Conservation (phyloP, 1,284 basidiomycete species). For the Ganoderma lucidum region DNA sequence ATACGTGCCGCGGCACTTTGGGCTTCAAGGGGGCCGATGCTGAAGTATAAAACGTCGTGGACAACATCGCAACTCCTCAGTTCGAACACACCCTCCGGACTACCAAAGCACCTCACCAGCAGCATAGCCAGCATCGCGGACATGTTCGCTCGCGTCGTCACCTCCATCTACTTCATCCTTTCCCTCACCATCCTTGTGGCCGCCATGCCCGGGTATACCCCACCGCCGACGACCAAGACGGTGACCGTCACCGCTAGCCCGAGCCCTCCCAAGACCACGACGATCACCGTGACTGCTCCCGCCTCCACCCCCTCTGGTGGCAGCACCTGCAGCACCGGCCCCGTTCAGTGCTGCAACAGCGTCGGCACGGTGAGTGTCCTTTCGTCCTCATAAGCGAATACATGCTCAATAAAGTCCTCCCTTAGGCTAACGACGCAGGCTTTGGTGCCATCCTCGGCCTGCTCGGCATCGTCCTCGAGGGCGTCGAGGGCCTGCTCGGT, state of each 20-base stretch:
- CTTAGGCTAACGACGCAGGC: constrained; percentile 24
- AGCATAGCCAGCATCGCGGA: constrained; percentile 9
- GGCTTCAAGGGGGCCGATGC: not conserved
- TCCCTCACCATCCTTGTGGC: constrained; percentile 34
- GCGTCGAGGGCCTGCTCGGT: constrained; percentile 31
- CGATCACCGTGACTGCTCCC: constrained; percentile 28
- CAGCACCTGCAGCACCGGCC: constrained; percentile 29
- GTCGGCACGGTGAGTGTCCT: constrained; percentile 17
- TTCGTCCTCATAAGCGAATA: too few species aligned
- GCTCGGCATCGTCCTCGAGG: constrained; percentile 29
- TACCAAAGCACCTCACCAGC: constrained; percentile 18
- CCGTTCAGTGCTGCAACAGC: constrained; percentile 32
- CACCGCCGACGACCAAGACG: constrained; percentile 17
- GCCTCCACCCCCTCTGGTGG: constrained; percentile 22
- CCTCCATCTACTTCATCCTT: constrained; percentile 26
- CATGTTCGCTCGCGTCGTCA: constrained; percentile 32
- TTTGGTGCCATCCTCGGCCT: not conserved
- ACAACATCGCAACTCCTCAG: constrained; percentile 10
- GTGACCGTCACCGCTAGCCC: constrained; percentile 4
- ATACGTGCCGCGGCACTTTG: not conserved
- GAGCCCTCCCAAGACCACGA: constrained; percentile 7
- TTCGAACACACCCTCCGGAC: constrained; percentile 14
- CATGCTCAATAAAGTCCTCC: not conserved
- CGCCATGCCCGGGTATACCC: constrained; percentile 32
- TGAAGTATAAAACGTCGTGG: constrained; percentile 9